phyloP scores from a whole-genome alignment of 768 basidiomycete genomes.

The Austroboletus festivus region DNA sequence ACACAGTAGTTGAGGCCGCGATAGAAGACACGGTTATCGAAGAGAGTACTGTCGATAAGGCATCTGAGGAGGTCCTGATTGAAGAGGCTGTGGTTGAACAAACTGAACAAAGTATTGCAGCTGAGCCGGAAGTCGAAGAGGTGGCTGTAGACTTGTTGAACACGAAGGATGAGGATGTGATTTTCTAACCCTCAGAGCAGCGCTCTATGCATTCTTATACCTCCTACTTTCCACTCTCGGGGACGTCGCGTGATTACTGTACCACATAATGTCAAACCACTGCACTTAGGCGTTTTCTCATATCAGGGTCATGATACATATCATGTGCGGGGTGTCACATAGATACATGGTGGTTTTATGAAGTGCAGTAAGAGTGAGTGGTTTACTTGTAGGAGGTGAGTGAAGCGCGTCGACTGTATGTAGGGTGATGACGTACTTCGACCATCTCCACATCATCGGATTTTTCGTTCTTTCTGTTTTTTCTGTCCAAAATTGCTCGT shows the following conservation, averaged over 20 bases:
- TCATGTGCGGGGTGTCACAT: slow-evolving; percentile 50
- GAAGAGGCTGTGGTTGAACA: slow-evolving; percentile 30
- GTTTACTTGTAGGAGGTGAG: slow-evolving; percentile 25
- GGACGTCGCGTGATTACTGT: slow-evolving; percentile 4
- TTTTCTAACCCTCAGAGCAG: slow-evolving; percentile 57
- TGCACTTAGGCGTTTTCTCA: slow-evolving; percentile 3
- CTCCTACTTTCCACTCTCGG: slow-evolving; percentile 1
- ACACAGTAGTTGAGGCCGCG: background rate
- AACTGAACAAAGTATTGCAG: slow-evolving; percentile 8
- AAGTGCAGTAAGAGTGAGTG: slow-evolving; percentile 16
- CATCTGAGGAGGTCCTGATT: slow-evolving; percentile 1
- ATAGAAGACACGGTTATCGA: slow-evolving; percentile 6
- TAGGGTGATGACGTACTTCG: slow-evolving; percentile 54
- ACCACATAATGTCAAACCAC: slow-evolving; percentile 8
- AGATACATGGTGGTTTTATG: slow-evolving; percentile 67
- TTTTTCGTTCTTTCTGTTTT: slow-evolving; percentile 68
- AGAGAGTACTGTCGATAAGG: slow-evolving; percentile 1
- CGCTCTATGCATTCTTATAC: slow-evolving; percentile 8
- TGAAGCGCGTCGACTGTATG: slow-evolving; percentile 7
- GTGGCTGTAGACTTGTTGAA: slow-evolving; percentile 64
- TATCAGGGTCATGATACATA: slow-evolving; percentile 48
- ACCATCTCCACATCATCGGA: slow-evolving; percentile 74
- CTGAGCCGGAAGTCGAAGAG: slow-evolving; percentile 26
- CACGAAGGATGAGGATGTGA: slow-evolving; percentile 89
- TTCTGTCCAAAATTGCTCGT: slow-evolving; percentile 84